phyloP scores from a whole-genome alignment of 495 filamentous ascomycete genomes.

The Tricharina praecox region DNA sequence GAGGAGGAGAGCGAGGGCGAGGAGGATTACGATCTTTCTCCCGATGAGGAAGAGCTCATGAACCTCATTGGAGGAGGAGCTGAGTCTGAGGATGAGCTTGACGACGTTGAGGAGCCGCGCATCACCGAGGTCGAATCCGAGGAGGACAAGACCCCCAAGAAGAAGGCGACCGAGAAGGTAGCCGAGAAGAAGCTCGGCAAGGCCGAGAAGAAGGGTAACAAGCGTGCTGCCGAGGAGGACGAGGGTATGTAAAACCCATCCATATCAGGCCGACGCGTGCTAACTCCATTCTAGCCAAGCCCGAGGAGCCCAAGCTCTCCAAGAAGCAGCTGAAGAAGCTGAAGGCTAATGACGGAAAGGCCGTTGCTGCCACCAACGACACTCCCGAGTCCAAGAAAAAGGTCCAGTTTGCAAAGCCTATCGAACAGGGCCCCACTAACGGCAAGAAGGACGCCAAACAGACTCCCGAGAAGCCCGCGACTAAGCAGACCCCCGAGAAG shows the following conservation, averaged over 20 bases:
- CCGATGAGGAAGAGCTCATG: conserved; percentile 54
- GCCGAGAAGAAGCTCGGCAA: conserved; percentile 59
- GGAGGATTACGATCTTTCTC: conserved; percentile 53
- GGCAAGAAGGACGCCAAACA: conserved; percentile 29
- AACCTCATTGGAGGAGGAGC: conserved; percentile 38
- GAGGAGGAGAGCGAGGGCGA: conserved; percentile 51
- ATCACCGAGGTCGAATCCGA: conserved; percentile 74
- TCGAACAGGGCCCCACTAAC: conserved; percentile 81
- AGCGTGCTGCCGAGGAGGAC: conserved; percentile 31
- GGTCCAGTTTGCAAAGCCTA: conserved; percentile 95
- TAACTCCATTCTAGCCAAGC: conserved; percentile 3
- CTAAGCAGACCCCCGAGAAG: conserved; percentile 27
- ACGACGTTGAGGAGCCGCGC: conserved; percentile 59
- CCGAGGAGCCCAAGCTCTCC: conserved; percentile 50
- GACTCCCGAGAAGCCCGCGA: conserved; percentile 27
- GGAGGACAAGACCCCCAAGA: conserved; percentile 46
- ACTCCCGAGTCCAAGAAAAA: conserved; percentile 53
- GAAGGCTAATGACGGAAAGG: conserved; percentile 90
- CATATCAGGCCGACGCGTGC: neutral
- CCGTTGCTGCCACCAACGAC: conserved; percentile 42
- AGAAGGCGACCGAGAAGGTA: conserved; percentile 48
- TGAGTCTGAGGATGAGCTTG: conserved; percentile 68
- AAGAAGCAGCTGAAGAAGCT: conserved; percentile 98
- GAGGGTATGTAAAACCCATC: conserved; percentile 8
- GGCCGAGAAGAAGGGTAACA: conserved; percentile 34